These are phyloP conservation scores for Heritiera fomes DNA, from an alignment of 345 rosid species.

Conservation along the genomic window DNA sequence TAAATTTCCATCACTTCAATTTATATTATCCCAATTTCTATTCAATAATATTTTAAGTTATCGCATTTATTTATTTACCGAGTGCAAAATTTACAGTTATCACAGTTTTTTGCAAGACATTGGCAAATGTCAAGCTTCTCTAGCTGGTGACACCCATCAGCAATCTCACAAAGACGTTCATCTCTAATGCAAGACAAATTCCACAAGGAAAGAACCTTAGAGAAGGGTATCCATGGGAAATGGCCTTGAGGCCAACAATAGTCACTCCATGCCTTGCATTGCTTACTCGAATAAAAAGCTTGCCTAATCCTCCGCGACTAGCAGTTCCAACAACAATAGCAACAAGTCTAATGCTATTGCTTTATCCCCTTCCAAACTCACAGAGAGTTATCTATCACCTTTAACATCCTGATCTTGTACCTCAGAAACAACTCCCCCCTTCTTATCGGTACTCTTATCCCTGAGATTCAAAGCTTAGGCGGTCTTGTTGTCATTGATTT, in stretches of 20 bases:
- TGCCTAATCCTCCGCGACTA: constrained; percentile 76
- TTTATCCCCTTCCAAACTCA: constrained; percentile 82
- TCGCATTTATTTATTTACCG: no score
- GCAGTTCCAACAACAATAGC: constrained; percentile 85
- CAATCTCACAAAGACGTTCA: constrained; percentile 68
- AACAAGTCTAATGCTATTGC: constrained; percentile 80
- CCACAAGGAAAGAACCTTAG: constrained; percentile 70
- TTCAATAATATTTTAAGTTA: no score
- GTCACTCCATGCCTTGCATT: constrained; percentile 53
- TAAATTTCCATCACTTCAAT: no score
- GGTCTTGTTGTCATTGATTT: constrained; percentile 37
- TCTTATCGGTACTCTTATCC: constrained; percentile 14
- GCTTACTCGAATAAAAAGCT: constrained; percentile 60
- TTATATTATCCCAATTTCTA: no score
- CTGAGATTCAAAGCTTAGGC: constrained; percentile 15
- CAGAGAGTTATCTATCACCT: constrained; percentile 62
- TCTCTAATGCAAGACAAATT: constrained; percentile 60
- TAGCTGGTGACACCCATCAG: constrained; percentile 60
- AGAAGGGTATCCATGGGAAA: constrained; percentile 76
- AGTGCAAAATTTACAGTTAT: no score
- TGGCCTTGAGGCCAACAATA: constrained; percentile 61
- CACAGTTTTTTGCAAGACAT: constrained; percentile 42
- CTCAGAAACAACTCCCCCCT: constrained; percentile 18
- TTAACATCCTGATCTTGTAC: constrained; percentile 38
- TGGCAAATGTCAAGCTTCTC: constrained; percentile 77